Evolutionary conservation across 257 asterid species (phyloP), one percentile per base, ranked within the genome.

Genomic region (Lavandula angustifolia): DNA sequence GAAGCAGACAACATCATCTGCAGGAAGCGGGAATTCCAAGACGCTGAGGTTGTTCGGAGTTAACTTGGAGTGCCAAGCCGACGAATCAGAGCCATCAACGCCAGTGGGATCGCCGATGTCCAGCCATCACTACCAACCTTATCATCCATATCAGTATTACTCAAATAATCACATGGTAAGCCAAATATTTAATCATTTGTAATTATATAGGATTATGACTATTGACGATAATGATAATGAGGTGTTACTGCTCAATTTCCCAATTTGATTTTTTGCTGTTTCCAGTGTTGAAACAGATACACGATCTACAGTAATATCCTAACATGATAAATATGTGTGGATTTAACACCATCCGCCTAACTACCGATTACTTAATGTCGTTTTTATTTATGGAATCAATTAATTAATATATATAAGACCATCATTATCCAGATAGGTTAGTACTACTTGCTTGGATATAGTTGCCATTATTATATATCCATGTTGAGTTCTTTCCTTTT

Each of bases 21-120:
- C 2, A 57, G 41, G 63, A 11, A 78, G 74, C 69, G 88, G 87
- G 62, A 83, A 81, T 63, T 76, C 80, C 31, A 91, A 78, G 88
- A 88, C 68, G 70, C 71, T 92, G 67, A 82, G 98, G 86, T 55
- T 92, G 60, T 92, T 92, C 47, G 98, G 98, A 17, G 98, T 92
- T 46, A 92, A 92, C 78, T 7, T 92, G 63, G 95, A 88, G 54
- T 83, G 91, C 72, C 85, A 85, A 18, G 72, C 81, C 0, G 87
- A 84, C 3, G 86, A 75, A 9, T 63, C 73, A 0, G 81, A 76
- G 59, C 62, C 84, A 12, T 68, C 82, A 5, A 74, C 81, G n/a
- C 72, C 82, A 9, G 79, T 69, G 37, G 87, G 82, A 47, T 82
- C 88, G 38, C 73, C 87, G n/a, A 75, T 67, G 64, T 77, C 88